Conservation (phyloP, 441 rosid genomes). For the Geranium incanum region DNA sequence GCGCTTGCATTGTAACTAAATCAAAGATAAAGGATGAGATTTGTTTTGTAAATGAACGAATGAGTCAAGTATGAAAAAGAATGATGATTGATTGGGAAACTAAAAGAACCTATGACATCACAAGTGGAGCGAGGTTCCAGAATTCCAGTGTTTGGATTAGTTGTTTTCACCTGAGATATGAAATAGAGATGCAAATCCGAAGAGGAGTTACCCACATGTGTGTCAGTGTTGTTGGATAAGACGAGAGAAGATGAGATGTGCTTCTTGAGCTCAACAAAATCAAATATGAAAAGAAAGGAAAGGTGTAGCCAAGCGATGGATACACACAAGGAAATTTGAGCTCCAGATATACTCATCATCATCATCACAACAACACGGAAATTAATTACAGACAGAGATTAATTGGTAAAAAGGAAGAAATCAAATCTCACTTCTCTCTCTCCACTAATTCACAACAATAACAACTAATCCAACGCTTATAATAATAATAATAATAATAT, state of each 20-base stretch:
- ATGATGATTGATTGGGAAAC: neutral
- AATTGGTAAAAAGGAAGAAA: too few species aligned
- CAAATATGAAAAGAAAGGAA: neutral
- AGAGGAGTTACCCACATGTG: slow-evolving; percentile 55
- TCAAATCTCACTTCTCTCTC: too few species aligned
- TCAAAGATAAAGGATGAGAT: slow-evolving; percentile 1
- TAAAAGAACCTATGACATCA: slow-evolving; percentile 44
- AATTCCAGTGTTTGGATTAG: slow-evolving; percentile 70
- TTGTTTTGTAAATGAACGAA: neutral
- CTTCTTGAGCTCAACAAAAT: slow-evolving; percentile 59
- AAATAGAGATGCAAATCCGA: neutral
- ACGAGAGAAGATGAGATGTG: slow-evolving; percentile 79
- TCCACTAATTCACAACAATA: too few species aligned
- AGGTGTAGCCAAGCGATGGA: too few species aligned
- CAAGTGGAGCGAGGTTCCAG: slow-evolving; percentile 61
- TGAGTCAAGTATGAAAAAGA: neutral
- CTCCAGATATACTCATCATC: too few species aligned
- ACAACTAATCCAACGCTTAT: too few species aligned
- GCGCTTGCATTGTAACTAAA: slow-evolving; percentile 79
- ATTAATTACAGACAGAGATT: too few species aligned
- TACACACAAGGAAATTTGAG: slow-evolving; percentile 68
- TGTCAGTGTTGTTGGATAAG: slow-evolving; percentile 54
- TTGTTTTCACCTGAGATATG: slow-evolving; percentile 64
- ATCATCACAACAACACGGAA: too few species aligned
- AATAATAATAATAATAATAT: too few species aligned